Base-by-base conservation (phyloP, 306 rosid species). In the Oxytropis ochrocephala region DNA sequence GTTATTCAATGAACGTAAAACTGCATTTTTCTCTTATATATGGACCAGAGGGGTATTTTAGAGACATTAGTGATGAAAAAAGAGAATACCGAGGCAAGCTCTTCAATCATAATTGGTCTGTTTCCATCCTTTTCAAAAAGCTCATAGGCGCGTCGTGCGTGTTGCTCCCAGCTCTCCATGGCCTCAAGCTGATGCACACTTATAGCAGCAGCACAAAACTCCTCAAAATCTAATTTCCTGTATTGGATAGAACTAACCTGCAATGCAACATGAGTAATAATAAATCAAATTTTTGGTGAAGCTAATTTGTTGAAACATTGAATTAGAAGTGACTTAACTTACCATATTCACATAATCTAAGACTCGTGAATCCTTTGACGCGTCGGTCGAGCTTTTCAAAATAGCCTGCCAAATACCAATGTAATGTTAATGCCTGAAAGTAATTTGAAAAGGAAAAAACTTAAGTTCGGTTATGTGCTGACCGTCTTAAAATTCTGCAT, bases 401-500 rank as follows among this genome's bases (percentile, higher is more conserved):
- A 86, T 27, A 70, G 83, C 96, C 96, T 87, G 87, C 64, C 17
- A 56, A 75, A 91, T 87, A 86, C 64, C 17, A 56, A 75, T 10
- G 14, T 66, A 66, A n/a, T 2, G 69, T 74, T 32, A 78, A 71
- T 62, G 43, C 68, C 18, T 52, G 24, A 51, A 39, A 65, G 50
- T 44, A 57, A 73, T 41, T 61, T 49, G 39, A 32, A 27, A 56
- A 10, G 39, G 54, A 24, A 50, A 32, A 10, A 38, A 13, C 2
- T 27, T 16, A 47, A 29, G 44, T 38, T 38, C 8, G 3, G 43
- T 6, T 14, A 72, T 10, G 60, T 19, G 69, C 87, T 79, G 38
- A 88, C 97, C 74, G 47, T 84, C 87, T 90, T 90, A 75, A 91
- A 86, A 78, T 86, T 86, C 77, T 88, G 92, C 92, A 91, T 88